Percentiles rank a stretch among this genome's conserved stretches.
Evolutionary conservation across 306 rosid species (phyloP).

Genomic region (Malus sieversii): DNA sequence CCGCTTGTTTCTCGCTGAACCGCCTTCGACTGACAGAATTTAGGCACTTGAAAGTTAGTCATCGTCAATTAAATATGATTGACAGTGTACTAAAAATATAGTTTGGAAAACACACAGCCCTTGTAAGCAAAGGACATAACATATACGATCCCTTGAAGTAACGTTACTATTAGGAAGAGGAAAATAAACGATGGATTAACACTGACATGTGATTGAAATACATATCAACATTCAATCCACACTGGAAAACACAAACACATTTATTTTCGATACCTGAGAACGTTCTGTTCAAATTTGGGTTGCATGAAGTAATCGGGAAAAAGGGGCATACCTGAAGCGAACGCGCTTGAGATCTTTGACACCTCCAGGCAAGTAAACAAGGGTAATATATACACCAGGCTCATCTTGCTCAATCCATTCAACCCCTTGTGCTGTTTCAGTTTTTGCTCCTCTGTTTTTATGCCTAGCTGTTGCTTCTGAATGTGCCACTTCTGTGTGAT

Average conservation of each 20-base stretch:
- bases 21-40: constrained; percentile 55
- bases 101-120: not conserved
- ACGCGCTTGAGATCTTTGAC: constrained; percentile 82
- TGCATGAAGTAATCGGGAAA: not conserved
- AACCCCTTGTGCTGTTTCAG: constrained; percentile 4
- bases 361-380: constrained; percentile 74
- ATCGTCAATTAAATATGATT: not conserved
- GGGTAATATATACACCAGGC: constrained; percentile 85
- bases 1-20: constrained; percentile 81
- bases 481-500: constrained; percentile 38
- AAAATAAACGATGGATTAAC: not conserved
- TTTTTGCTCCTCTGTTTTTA: constrained; percentile 47
- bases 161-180: not conserved
- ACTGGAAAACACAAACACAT: not conserved
- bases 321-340: constrained; percentile 72
- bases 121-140: not conserved
- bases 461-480: constrained; percentile 44
- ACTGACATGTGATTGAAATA: not conserved
- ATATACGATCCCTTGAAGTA: not conserved
- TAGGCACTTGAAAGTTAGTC: not conserved
- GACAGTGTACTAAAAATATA: not conserved
- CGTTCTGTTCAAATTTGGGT: not conserved
- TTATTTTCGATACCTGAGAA: not conserved
- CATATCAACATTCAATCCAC: not conserved
- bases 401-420: constrained; percentile 96